phyloP scores from a whole-genome alignment of 257 asterid species.

The Solanum etuberosum region DNA sequence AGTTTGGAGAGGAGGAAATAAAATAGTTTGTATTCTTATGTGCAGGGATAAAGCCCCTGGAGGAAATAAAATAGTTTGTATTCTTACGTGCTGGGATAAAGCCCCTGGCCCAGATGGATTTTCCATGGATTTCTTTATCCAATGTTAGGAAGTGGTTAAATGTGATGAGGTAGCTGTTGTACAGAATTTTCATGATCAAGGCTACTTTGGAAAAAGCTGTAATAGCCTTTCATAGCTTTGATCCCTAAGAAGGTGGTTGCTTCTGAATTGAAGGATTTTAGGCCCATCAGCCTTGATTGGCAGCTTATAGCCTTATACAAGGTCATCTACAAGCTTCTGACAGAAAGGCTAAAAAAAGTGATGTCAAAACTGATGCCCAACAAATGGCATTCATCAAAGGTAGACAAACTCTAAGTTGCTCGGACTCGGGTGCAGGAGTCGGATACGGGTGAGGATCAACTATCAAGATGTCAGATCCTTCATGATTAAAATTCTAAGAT shows the following conservation, averaged over 20 bases:
- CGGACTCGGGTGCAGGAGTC: neutral
- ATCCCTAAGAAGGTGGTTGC: neutral
- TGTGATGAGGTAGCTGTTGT: neutral
- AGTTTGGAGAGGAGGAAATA: neutral
- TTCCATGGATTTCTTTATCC: neutral
- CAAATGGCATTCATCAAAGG: neutral
- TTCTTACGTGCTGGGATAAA: neutral
- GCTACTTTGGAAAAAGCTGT: neutral
- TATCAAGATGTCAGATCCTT: neutral
- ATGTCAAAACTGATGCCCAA: neutral
- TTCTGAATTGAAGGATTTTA: neutral
- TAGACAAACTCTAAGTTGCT: neutral
- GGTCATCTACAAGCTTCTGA: neutral
- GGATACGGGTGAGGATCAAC: neutral
- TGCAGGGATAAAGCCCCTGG: neutral
- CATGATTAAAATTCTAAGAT: neutral
- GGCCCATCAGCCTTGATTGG: neutral
- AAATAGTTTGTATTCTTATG: neutral
- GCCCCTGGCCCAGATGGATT: neutral
- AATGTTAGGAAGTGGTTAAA: neutral
- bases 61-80: neutral
- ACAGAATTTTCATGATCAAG: neutral
- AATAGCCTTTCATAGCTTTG: neutral
- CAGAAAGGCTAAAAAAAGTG: neutral
- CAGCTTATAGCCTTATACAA: neutral